These are phyloP conservation scores for Venturia effusa DNA, from an alignment of 2,329 filamentous ascomycete genomes.

Conservation along the genomic window DNA sequence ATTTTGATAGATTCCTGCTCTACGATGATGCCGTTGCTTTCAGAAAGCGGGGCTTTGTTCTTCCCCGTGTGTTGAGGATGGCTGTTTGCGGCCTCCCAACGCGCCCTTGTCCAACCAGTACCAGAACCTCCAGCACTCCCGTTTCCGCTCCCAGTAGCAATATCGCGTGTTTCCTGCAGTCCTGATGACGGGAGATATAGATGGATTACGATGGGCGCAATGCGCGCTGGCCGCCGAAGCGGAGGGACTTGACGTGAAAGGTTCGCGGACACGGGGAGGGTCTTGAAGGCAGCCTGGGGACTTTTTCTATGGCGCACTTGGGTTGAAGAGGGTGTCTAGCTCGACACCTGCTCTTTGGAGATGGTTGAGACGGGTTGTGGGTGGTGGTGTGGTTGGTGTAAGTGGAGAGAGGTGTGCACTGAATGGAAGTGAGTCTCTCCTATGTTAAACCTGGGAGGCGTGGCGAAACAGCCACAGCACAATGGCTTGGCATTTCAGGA, in stretches of 20 bases:
- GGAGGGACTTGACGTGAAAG: neutral
- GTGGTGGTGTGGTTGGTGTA: neutral
- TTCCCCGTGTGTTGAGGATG: neutral
- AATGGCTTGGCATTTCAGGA: neutral
- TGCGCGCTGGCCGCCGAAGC: conserved; percentile 9
- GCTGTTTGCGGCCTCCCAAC: neutral
- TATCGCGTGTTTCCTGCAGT: neutral
- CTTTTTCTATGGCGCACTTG: neutral
- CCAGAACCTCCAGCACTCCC: neutral
- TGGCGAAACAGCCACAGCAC: neutral
- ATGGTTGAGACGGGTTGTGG: neutral
- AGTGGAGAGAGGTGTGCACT: neutral
- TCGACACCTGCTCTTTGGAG: neutral
- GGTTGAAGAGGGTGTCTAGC: neutral
- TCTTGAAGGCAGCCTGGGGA: neutral
- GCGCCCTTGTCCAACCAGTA: neutral
- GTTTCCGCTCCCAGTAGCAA: neutral
- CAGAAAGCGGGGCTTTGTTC: neutral
- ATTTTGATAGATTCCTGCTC: neutral
- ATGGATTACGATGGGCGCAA: neutral
- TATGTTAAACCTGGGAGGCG: neutral
- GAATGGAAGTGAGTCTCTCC: neutral
- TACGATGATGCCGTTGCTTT: neutral
- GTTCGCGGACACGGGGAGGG: conserved; percentile 1
- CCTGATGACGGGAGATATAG: neutral